Base-by-base conservation (phyloP, 345 rosid species). In the Turnera subulata region DNA sequence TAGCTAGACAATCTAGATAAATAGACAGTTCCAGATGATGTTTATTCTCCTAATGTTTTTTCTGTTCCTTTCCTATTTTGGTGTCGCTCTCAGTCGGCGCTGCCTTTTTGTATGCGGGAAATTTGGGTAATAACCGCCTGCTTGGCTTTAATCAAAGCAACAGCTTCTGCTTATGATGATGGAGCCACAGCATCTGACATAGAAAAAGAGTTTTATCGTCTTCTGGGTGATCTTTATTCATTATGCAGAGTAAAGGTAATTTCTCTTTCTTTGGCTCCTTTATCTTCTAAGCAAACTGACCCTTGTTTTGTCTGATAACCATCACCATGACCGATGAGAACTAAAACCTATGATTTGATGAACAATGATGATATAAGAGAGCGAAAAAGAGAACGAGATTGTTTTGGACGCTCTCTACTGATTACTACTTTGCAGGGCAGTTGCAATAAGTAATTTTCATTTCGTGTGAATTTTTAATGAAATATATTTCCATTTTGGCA, bases 41-140 rank as follows among this genome's bases (percentile, higher is more conserved):
- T 7, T 60, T 42, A 48, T 48, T 20, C 61, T 47, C 65, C 66
- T 80, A 46, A 68, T 63, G 48, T 33, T 38, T 20, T 16, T 60
- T 32, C 61, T 42, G 48, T 50, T 62, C 59, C 21, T 60, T 57
- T 57, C 59, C 51, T 46, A 29, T 8, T 29, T 29, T 29, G 77
- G 58, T 39, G 42, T 64, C 44, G n/a, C 64, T 64, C 45, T 63
- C 69, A 89, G 92, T 76, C 66, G 71, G 52, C 63, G 20, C 68
- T 89, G 50, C 92, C 91, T 44, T 89, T 89, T 74, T 89, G 91
- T 58, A 69, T 77, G 81, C 84, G 96, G 29, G 97, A 93, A 84
- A 90, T 89, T 45, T 93, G 97, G 99, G 89, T 93, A 58, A 78
- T 85, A 66, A 89, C 89, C 62, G 96, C 96, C 40, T 89, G 97